Base-by-base conservation (phyloP, 345 rosid species). In the Pugionium dolabratum region DNA sequence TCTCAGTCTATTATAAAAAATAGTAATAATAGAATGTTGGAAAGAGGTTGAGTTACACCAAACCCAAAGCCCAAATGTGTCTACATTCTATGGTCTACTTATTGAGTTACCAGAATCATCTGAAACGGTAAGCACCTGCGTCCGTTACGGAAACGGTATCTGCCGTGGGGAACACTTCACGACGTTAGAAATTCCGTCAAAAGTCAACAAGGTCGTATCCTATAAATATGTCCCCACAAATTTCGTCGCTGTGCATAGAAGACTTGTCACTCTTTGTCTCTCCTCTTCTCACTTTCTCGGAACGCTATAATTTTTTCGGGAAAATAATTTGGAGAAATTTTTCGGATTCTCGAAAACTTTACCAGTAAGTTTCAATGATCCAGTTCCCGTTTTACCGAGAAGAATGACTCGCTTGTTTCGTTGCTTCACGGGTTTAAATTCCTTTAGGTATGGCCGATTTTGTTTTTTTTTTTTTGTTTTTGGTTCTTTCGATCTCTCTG, bases 141-240 rank as follows among this genome's bases (percentile, higher is more conserved):
- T 57, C 66, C 66, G 76, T 72, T 57, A 64, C 70, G 70, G 66
- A 56, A 64, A 57, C 44, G 7, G 44, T 30, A 18, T 4, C 35
- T 25, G 66, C 60, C 66, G 47, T 72, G 71, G 27, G 18, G 63
- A 67, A 0, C 1, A 67, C 30, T 45, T 74, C 52, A 71, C 75
- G 75, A 9, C 70, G 78, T 74, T 55, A 64, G 48, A 64, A 52
- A 41, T 58, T 41, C 61, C 69, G 73, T 74, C 43, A 60, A 59
- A 65, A 37, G 59, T 33, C 64, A 59, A 42, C 50, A 47, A 35
- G 18, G 62, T 61, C 66, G 27, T 41, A 56, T 9, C 0, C 37
- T 68, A 62, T 75, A 77, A 59, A 54, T 63, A 40, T 0, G 26
- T 3, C 31, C 18, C 62, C 51, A 11, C 8, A 31, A 49, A 9